A percentile compares a stretch with the other conserved stretches of the same genome.
These are phyloP conservation scores for Auricularia heimuer DNA, from an alignment of 768 basidiomycete genomes.

Conservation along the genomic window DNA sequence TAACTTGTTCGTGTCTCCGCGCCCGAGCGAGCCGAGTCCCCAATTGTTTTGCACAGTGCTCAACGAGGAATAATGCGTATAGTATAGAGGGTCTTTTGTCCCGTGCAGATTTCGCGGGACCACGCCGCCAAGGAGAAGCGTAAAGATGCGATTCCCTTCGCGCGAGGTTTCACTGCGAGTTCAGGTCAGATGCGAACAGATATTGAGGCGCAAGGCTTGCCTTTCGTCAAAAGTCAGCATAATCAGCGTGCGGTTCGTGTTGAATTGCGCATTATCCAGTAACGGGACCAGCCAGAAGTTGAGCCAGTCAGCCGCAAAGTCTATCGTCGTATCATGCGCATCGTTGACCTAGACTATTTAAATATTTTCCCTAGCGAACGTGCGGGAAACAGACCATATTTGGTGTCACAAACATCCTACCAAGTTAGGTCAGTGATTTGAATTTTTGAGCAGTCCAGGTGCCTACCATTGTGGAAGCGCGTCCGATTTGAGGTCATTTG, in stretches of 20 bases:
- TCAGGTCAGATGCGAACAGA: background rate
- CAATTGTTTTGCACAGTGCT: conserved; percentile 53
- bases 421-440: background rate
- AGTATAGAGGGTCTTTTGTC: conserved; percentile 43
- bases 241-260: conserved; percentile 44
- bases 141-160: conserved; percentile 32
- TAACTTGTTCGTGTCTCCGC: conserved; percentile 43
- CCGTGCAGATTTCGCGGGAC: conserved; percentile 33
- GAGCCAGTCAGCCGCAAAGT: conserved; percentile 37
- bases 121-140: conserved; percentile 33
- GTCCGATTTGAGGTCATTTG: conserved; percentile 39
- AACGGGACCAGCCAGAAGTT: conserved; percentile 42
- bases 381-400: conserved; percentile 29
- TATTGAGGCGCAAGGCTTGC: background rate
- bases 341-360: conserved; percentile 29
- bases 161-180: background rate
- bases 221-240: conserved; percentile 54
- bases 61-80: conserved; percentile 51
- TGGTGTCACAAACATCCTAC: conserved; percentile 42
- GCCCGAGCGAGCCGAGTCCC: conserved; percentile 49
- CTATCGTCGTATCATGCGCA: conserved; percentile 49
- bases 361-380: no score
- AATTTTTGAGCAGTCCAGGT: background rate
- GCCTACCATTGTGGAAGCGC: conserved; percentile 43
- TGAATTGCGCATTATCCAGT: conserved; percentile 42